These are phyloP conservation scores for Eucalyptus marginata DNA, from an alignment of 345 rosid species.

Conservation along the genomic window DNA sequence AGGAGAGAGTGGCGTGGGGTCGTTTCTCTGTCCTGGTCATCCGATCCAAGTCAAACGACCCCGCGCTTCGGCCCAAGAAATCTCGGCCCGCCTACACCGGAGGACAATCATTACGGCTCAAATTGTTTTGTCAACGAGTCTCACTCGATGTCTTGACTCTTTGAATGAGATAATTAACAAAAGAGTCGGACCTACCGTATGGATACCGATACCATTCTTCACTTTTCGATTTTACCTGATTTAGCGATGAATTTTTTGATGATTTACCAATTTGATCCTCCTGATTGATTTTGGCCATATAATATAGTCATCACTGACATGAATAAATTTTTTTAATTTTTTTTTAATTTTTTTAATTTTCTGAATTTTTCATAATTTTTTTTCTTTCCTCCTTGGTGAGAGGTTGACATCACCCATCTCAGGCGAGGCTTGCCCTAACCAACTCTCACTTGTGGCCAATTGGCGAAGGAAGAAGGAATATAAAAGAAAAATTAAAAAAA, in stretches of 20 bases:
- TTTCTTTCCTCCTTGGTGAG: background rate
- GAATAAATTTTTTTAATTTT: too few species aligned
- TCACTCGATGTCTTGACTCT: background rate
- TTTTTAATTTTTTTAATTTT: accelerated
- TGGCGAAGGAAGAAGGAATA: background rate
- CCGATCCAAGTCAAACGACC: background rate
- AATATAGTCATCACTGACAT: accelerated
- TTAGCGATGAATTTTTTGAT: too few species aligned
- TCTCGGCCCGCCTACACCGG: background rate
- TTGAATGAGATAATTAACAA: background rate
- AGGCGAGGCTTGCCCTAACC: accelerated
- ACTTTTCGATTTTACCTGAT: too few species aligned
- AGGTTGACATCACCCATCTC: background rate
- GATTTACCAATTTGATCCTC: background rate
- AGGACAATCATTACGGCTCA: background rate
- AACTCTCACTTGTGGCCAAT: background rate
- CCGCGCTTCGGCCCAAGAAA: background rate
- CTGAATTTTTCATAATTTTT: background rate
- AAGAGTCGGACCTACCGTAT: too few species aligned
- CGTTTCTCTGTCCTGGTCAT: background rate
- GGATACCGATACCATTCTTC: too few species aligned
- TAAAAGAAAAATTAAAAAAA: too few species aligned
- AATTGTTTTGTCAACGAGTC: background rate
- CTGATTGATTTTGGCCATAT: accelerated
- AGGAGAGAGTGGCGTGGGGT: background rate